phyloP scores from a whole-genome alignment of 2,329 filamentous ascomycete species.

The Nemania abortiva region DNA sequence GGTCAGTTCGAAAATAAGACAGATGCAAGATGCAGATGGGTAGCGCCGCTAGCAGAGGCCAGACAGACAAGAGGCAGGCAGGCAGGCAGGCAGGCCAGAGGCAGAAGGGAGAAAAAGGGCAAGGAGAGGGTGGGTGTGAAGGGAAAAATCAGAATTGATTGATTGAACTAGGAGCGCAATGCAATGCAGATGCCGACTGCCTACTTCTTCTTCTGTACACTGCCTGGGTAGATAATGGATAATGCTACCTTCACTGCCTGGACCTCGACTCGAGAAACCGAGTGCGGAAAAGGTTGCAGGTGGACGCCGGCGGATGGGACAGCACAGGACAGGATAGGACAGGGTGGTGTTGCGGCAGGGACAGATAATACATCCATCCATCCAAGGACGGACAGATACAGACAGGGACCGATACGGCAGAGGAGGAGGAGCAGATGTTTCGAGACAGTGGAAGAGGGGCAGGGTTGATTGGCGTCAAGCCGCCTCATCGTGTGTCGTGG shows the following conservation, averaged over 20 bases:
- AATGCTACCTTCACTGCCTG: background rate
- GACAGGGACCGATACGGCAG: conserved; percentile 21
- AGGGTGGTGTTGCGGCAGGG: conserved; percentile 18
- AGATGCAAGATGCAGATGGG: background rate
- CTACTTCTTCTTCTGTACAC: background rate
- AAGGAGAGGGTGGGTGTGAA: conserved; percentile 25
- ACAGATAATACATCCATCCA: background rate
- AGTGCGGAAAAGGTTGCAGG: conserved; percentile 34
- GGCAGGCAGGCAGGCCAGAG: conserved; percentile 4
- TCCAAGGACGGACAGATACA: background rate
- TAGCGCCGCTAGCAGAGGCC: conserved; percentile 26
- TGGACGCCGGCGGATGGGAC: conserved; percentile 21
- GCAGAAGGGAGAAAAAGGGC: conserved; percentile 5
- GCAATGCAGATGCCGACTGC: conserved; percentile 17
- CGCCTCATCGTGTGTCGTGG: conserved; percentile 28
- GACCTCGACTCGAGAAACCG: conserved; percentile 32
- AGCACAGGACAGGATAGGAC: conserved; percentile 19
- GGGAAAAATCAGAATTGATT: conserved; percentile 11
- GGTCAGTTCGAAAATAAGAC: conserved; percentile 25
- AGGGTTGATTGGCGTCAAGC: conserved; percentile 39
- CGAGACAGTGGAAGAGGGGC: conserved; percentile 40
- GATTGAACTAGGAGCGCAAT: background rate
- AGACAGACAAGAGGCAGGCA: too few species aligned
- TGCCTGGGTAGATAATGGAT: too few species aligned
- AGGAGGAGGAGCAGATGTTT: conserved; percentile 33